Conservation (phyloP, 2,329 filamentous ascomycete genomes). For the Herpotrichia juniperi region DNA sequence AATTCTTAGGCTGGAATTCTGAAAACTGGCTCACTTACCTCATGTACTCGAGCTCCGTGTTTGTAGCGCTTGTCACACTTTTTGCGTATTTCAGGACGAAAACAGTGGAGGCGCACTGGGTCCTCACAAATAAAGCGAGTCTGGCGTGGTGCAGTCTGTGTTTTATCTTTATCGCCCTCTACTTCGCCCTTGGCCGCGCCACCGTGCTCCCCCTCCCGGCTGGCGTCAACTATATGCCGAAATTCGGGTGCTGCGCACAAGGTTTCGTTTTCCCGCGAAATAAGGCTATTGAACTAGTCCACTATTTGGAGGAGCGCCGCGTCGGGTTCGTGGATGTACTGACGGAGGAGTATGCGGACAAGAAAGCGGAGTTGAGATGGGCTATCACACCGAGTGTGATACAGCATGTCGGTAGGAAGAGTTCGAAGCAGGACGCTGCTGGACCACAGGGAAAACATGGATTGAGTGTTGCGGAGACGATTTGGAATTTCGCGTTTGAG, state of each 20-base stretch:
- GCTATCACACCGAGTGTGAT: slow-evolving; percentile 51
- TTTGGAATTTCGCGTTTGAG: slow-evolving; percentile 51
- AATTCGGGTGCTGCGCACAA: slow-evolving; percentile 54
- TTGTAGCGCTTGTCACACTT: slow-evolving; percentile 26
- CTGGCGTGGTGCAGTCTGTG: slow-evolving; percentile 17
- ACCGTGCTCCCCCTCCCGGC: slow-evolving; percentile 44
- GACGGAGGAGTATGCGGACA: slow-evolving; percentile 50
- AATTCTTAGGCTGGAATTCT: slow-evolving; percentile 53
- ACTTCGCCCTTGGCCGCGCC: slow-evolving; percentile 49
- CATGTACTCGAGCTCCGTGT: slow-evolving; percentile 36
- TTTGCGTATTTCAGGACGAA: slow-evolving; percentile 32
- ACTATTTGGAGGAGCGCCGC: slow-evolving; percentile 39
- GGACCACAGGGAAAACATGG: slow-evolving; percentile 33
- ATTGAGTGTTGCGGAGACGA: slow-evolving; percentile 40
- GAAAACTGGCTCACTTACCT: slow-evolving; percentile 50
- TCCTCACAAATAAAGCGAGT: slow-evolving; percentile 27
- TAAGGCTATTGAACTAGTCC: slow-evolving; percentile 30
- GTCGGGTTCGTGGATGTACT: slow-evolving; percentile 49
- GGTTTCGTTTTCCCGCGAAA: slow-evolving; percentile 51
- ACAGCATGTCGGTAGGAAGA: slow-evolving; percentile 53
- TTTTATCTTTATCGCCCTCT: slow-evolving; percentile 37
- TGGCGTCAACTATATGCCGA: slow-evolving; percentile 49
- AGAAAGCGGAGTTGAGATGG: slow-evolving; percentile 46
- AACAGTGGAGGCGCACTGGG: slow-evolving; percentile 24
- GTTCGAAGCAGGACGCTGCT: slow-evolving; percentile 41